Base-by-base conservation (phyloP, 192 early-diverging fungal species). In the Rhizophagus prolifer region DNA sequence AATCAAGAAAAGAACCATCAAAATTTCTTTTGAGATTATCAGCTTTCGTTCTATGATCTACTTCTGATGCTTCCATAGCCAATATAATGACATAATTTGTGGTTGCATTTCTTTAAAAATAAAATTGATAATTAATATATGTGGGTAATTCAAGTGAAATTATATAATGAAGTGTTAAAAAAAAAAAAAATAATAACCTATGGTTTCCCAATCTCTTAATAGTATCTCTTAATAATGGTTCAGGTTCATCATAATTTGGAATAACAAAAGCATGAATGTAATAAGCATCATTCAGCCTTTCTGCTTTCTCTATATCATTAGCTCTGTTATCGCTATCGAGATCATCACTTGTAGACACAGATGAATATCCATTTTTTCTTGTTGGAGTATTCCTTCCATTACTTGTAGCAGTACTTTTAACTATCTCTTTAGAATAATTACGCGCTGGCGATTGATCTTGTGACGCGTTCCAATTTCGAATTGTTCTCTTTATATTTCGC, bases 31-130 rank as follows among this genome's bases (percentile, higher is more conserved):
- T 65, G 26, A 94, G 79, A 74, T 64, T 82, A 34, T 78, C 82
- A 23, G 91, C 90, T 78, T 94, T 94, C 31, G 71, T 67, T 23
- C 54, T 78, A 67, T 85, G 68, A 28, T 87, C 89, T n/a, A 75
- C 8, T 76, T 94, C 92, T 47, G 84, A 83, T 36, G 86, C 90
- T 81, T 94, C 92, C 92, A 94, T 94, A 25, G 92, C 92, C 10
- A 93, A 80, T 68, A 92, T 87, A 60, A 93, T 83, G 77, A 88
- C 78, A 80, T 88, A 85, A 62, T 86, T 83, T 70, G 71, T 83
- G 72, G 74, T 79, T 34, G 86, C 81, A 69, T 84, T 85, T 47
- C 84, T 82, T 77, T 72, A 30, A 47, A n/a, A 79, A 46, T 13
- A 28, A 30, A 47, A 41, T n/a, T 21, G 9, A 63, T 1, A 3